phyloP scores from a whole-genome alignment of 768 basidiomycete genomes.

The Naganishia antarctica region DNA sequence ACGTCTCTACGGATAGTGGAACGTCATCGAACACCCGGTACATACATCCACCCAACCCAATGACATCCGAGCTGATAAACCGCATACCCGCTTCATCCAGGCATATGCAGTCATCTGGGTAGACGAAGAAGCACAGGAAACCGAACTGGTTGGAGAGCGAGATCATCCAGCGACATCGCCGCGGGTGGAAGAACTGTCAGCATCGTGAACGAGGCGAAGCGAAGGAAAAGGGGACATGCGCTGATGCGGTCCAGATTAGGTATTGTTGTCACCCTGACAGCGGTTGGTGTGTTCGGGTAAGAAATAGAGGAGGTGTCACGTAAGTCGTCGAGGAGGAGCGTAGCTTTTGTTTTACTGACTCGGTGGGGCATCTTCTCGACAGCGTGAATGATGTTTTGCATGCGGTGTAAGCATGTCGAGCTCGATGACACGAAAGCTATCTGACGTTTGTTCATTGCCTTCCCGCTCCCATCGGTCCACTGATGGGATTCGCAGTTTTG shows the following conservation, averaged over 20 bases:
- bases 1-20: constrained; percentile 16
- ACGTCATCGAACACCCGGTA: constrained; percentile 30
- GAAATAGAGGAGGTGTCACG: constrained; percentile 33
- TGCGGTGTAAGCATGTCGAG: constrained; percentile 33
- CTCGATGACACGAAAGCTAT: no score
- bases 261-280: constrained; percentile 30
- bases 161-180: constrained; percentile 31
- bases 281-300: constrained; percentile 29
- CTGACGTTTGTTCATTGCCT: no score
- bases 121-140: constrained; percentile 32
- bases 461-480: no score
- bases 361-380: background rate
- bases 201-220: no score
- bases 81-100: constrained; percentile 11
- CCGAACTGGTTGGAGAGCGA: constrained; percentile 31
- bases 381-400: constrained; percentile 34
- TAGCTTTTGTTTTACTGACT: background rate
- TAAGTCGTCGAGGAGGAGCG: background rate
- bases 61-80: background rate
- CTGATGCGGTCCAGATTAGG: no score
- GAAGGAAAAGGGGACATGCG: no score
- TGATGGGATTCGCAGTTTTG: constrained; percentile 23
- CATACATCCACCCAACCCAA: background rate
- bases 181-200: constrained; percentile 30
- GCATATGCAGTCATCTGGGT: constrained; percentile 33